Evolutionary conservation across 2,329 filamentous ascomycete genomes (phyloP).

Genomic region (Blastomyces percursus): DNA sequence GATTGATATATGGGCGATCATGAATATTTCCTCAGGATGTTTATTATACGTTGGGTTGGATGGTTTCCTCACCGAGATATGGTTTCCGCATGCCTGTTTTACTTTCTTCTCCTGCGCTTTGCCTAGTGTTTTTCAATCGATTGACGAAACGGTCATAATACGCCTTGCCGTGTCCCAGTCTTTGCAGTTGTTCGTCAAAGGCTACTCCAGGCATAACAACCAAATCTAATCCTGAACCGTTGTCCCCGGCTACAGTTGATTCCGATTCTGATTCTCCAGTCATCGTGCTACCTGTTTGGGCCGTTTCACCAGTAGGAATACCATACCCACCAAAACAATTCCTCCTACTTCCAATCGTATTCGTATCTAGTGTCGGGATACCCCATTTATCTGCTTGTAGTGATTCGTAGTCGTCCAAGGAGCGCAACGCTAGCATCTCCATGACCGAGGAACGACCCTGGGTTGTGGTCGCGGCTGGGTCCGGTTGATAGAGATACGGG

Average conservation of each 20-base stretch:
- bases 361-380: conserved; percentile 69
- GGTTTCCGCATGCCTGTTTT: conserved; percentile 37
- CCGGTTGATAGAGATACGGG: conserved; percentile 67
- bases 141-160: conserved; percentile 88
- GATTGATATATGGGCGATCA: neutral
- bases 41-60: neutral
- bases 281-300: neutral
- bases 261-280: neutral
- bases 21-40: neutral
- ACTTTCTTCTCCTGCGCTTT: conserved; percentile 25
- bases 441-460: conserved; percentile 58
- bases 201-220: conserved; percentile 88
- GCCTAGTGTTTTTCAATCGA: conserved; percentile 40
- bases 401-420: conserved; percentile 64
- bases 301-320: conserved; percentile 19
- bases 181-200: conserved; percentile 64
- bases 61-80: conserved; percentile 44
- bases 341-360: conserved; percentile 53
- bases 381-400: conserved; percentile 78
- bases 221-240: conserved; percentile 55
- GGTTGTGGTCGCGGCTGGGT: conserved; percentile 18
- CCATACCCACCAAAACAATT: conserved; percentile 61
- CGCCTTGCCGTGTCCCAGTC: conserved; percentile 87
- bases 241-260: conserved; percentile 13
- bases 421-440: conserved; percentile 82